A percentile compares a stretch with the other conserved stretches of the same genome.
Conservation (phyloP, 169 alveolate species). For the Amoebophrya sp. region DNA sequence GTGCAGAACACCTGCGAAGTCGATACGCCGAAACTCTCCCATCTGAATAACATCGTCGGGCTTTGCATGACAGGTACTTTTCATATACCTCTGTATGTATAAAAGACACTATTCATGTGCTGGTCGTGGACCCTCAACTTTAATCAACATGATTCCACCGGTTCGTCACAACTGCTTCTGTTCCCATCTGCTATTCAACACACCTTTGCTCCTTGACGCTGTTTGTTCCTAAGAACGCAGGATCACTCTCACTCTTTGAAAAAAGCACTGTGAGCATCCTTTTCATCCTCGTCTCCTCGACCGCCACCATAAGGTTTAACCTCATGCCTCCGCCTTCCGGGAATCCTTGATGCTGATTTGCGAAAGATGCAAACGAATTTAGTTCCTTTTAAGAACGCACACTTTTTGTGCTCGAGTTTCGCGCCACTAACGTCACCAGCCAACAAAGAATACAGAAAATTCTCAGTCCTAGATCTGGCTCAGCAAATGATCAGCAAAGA, state of each 20-base stretch:
- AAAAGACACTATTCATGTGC: too few species aligned
- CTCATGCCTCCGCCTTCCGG: constrained; percentile 28
- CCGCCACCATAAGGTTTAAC: background rate
- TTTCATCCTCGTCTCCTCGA: too few species aligned
- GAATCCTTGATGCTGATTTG: constrained; percentile 33
- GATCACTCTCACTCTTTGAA: too few species aligned
- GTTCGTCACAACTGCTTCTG: too few species aligned
- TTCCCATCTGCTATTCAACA: too few species aligned
- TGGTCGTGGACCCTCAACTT: too few species aligned
- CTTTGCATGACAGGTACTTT: constrained; percentile 30
- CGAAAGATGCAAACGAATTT: constrained; percentile 37
- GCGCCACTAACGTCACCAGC: constrained; percentile 27
- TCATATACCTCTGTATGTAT: too few species aligned
- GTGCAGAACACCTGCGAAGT: constrained; percentile 20
- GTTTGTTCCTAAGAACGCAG: too few species aligned
- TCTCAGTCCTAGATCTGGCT: constrained; percentile 26
- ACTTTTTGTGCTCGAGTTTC: constrained; percentile 25
- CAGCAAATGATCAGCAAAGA: constrained; percentile 34
- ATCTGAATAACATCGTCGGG: constrained; percentile 27
- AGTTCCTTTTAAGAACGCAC: constrained; percentile 35
- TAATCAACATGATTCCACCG: too few species aligned
- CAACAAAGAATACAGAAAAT: constrained; percentile 28
- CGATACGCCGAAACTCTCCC: constrained; percentile 11
- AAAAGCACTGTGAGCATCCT: too few species aligned
- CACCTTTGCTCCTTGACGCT: too few species aligned